Base-by-base conservation (phyloP, 805 yeast genomes). In the Candida bentonensis region DNA sequence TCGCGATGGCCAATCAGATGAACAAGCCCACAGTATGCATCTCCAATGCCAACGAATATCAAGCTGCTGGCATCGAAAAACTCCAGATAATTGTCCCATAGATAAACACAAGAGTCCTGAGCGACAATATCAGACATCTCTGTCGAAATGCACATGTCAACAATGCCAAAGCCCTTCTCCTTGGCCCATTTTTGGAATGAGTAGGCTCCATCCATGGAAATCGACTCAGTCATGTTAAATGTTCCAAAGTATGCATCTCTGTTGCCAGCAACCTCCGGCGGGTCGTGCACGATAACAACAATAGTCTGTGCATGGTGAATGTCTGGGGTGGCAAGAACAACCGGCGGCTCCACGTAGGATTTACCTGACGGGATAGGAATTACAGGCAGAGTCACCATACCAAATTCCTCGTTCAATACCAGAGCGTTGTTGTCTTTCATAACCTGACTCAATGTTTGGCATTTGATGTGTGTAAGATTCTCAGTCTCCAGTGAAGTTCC, bases 181-280 rank as follows among this genome's bases (percentile, higher is more conserved):
- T 67, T 44, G 2, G 79, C 71, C 88, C 89, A 82, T 45, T 81
- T 76, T 4, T 87, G 72, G 45, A 86, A 72, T 52, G 74, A 73
- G 26, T 76, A 58, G 0, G 89, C 78, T 36, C 85, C 79, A 53
- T 87, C 95, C 39, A 83, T 74, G 20, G 86, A 73, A 2, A 83
- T 73, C 2, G 95, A 78, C 0, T 82, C 73, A 40, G 75, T 71
- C 15, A 87, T 69, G 50, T 84, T 85, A 28, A 89, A 73, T 42
- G 74, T 69, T 4, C 97, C 97, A 7, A 82, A 76, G 3, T 78
- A 61, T 0, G 95, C 84, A 58, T 86, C 87, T 33, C 79, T 66
- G 51, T 79, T 76, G 1, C 94, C 95, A 95, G 95, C 87, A 4
- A 92, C 72, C 47, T 86, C 88, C 4, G 96, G 84, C 2, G 96